Conservation (phyloP, 257 asterid species). For the Solanum chmielewskii region DNA sequence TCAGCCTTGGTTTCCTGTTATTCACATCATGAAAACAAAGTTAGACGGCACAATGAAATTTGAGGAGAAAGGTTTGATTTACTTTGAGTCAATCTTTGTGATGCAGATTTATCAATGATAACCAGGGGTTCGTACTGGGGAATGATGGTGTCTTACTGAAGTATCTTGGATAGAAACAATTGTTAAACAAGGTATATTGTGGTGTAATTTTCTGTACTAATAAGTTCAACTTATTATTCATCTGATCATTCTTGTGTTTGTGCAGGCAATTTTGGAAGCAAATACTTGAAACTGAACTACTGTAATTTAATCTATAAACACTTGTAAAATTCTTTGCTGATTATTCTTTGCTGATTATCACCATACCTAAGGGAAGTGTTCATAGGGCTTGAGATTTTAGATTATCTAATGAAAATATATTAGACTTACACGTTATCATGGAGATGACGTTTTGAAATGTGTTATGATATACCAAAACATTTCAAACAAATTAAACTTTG, state of each 20-base stretch:
- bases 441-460: not conserved
- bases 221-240: not conserved
- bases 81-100: not conserved
- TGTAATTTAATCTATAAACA: not conserved
- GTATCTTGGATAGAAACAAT: slow-evolving; percentile 59
- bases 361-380: not conserved
- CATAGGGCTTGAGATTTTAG: not conserved
- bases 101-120: slow-evolving; percentile 77
- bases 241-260: not conserved
- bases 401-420: not conserved
- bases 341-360: not conserved
- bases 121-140: slow-evolving; percentile 88
- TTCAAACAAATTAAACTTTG: not conserved
- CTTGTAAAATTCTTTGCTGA: not conserved
- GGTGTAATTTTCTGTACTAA: not conserved
- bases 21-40: not conserved
- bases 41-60: not conserved
- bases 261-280: not conserved
- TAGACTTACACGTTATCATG: not conserved
- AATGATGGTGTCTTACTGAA: slow-evolving; percentile 92
- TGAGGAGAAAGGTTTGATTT: not conserved
- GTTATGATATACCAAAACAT: not conserved
- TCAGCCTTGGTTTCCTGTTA: not conserved
- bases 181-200: not conserved
- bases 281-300: not conserved